Conservation (phyloP, 768 basidiomycete species). For the Boletus sensibilis region DNA sequence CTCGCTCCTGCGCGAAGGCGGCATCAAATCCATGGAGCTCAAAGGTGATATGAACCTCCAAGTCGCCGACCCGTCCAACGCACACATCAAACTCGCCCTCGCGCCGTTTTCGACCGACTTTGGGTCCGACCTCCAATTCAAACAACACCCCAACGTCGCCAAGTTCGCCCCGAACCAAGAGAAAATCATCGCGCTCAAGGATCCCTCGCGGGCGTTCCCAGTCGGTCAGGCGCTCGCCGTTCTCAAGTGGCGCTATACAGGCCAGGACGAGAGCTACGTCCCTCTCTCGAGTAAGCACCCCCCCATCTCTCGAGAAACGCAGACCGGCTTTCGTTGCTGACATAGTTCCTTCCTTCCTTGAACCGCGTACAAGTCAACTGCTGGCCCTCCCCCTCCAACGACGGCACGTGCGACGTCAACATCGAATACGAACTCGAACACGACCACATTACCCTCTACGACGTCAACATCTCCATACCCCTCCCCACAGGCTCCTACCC, state of each 20-base stretch:
- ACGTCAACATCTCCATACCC: slow-evolving; percentile 88
- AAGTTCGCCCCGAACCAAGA: slow-evolving; percentile 74
- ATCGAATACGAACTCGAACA: slow-evolving; percentile 98
- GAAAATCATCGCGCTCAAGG: slow-evolving; percentile 78
- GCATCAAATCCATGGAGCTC: slow-evolving; percentile 84
- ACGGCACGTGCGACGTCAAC: slow-evolving; percentile 91
- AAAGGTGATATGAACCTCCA: slow-evolving; percentile 94
- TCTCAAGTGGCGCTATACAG: slow-evolving; percentile 88
- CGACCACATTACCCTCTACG: slow-evolving; percentile 72
- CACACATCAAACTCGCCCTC: slow-evolving; percentile 71
- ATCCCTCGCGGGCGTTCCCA: slow-evolving; percentile 79
- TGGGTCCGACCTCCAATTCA: slow-evolving; percentile 82
- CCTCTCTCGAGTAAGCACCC: slow-evolving; percentile 83
- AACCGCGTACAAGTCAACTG: slow-evolving; percentile 71
- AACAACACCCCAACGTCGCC: slow-evolving; percentile 93
- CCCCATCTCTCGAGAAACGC: not conserved
- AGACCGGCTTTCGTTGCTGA: not conserved
- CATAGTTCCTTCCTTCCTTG: not conserved
- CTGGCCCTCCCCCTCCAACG: slow-evolving; percentile 92
- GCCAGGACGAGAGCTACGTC: slow-evolving; percentile 88
- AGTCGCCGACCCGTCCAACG: slow-evolving; percentile 71
- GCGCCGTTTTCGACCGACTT: slow-evolving; percentile 54
- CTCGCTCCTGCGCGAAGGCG: slow-evolving; percentile 85
- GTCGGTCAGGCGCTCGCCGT: slow-evolving; percentile 85
- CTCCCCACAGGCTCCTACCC: slow-evolving; percentile 88